Percentiles rank a stretch among this genome's conserved stretches.
Evolutionary conservation across 306 rosid genomes (phyloP).

Genomic region (Prunus campanulata): DNA sequence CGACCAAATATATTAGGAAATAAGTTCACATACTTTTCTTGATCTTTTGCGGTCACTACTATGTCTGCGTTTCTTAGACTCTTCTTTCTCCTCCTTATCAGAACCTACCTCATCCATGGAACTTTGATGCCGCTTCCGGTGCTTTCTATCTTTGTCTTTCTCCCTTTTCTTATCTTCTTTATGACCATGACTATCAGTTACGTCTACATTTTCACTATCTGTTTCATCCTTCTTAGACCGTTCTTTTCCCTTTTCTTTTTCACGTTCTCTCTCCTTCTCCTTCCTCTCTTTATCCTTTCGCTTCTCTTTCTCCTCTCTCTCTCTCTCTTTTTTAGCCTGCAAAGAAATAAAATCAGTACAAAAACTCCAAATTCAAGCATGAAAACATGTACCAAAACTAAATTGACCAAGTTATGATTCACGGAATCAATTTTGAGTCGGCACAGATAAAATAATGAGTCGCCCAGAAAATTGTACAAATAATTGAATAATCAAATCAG

Average conservation of each 20-base stretch:
- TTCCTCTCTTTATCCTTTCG: constrained; percentile 44
- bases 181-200: constrained; percentile 53
- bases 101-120: constrained; percentile 72
- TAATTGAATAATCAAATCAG: background rate
- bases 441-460: background rate
- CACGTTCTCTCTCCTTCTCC: constrained; percentile 87
- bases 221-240: constrained; percentile 88
- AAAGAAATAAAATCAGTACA: constrained; percentile 12
- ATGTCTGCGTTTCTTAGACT: constrained; percentile 79
- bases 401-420: background rate
- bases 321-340: constrained; percentile 86
- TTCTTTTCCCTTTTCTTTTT: constrained; percentile 79
- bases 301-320: constrained; percentile 81
- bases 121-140: constrained; percentile 91
- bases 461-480: background rate
- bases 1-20: background rate
- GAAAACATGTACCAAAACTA: background rate
- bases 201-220: constrained; percentile 72
- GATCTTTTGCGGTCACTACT: constrained; percentile 92
- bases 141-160: constrained; percentile 86
- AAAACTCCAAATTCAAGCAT: background rate
- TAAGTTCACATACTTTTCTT: constrained; percentile 54
- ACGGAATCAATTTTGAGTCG: background rate
- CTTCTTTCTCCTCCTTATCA: constrained; percentile 92
- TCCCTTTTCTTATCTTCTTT: constrained; percentile 95